phyloP scores from a whole-genome alignment of 345 rosid genomes.

The Euphorbia tirucalli region DNA sequence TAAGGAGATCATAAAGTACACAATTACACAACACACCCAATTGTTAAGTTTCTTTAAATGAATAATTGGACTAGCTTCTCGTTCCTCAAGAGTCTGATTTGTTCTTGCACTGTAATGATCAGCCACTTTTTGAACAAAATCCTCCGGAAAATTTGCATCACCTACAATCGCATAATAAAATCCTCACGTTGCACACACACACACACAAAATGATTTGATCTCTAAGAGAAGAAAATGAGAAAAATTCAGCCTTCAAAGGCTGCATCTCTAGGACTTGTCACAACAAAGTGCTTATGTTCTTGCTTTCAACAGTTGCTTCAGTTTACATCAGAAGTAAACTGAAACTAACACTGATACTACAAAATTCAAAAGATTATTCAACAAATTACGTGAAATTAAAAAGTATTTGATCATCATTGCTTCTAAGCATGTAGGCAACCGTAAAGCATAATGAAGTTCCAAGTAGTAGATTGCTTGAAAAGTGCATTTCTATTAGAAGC shows the following conservation, averaged over 20 bases:
- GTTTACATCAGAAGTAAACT: not conserved
- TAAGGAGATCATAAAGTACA: not conserved
- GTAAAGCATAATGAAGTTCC: not conserved
- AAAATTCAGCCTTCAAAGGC: too few species aligned
- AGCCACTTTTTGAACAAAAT: conserved; percentile 71
- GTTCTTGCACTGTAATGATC: conserved; percentile 97
- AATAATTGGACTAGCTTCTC: conserved; percentile 97
- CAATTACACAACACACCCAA: conserved; percentile 55
- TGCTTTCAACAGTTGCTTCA: not conserved
- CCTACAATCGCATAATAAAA: conserved; percentile 36
- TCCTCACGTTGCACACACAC: not conserved
- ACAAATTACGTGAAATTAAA: not conserved
- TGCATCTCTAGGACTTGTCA: not conserved
- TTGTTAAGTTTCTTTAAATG: conserved; percentile 94
- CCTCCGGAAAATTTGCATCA: conserved; percentile 41
- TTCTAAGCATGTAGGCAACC: not conserved
- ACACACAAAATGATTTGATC: not conserved
- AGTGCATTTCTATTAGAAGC: not conserved
- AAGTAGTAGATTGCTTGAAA: not conserved
- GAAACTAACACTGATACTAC: not conserved
- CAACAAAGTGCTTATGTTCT: not conserved
- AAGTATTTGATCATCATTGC: not conserved
- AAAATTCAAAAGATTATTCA: not conserved
- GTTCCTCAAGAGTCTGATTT: conserved; percentile 89
- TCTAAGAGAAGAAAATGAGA: not conserved